Conservation (phyloP, 202 grass and related monocot species). For the Alloteropsis angusta region DNA sequence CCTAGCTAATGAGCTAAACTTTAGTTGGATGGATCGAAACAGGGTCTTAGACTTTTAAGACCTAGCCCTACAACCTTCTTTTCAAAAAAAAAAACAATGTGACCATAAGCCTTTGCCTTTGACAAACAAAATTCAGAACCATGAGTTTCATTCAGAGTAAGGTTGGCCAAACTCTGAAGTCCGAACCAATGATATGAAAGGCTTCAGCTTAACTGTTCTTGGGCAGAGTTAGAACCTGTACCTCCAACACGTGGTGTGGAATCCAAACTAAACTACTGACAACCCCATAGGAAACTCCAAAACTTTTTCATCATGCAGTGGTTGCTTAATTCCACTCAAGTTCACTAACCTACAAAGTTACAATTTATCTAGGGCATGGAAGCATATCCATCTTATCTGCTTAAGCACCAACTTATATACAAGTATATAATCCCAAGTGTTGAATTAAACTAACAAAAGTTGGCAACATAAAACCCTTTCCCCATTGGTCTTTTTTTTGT, state of each 20-base stretch:
- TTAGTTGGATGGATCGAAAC: too few species aligned
- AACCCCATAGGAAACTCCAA: neutral
- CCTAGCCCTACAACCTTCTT: neutral
- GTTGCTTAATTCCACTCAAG: neutral
- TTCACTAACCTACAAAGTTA: conserved; percentile 25
- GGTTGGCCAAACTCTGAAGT: neutral
- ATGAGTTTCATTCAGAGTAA: neutral
- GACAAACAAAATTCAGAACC: neutral
- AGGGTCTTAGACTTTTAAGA: neutral
- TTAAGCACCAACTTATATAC: neutral
- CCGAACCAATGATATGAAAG: neutral
- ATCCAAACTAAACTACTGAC: conserved; percentile 5
- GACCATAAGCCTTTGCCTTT: neutral
- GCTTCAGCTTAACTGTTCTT: neutral
- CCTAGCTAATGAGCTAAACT: too few species aligned
- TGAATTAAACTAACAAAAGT: neutral
- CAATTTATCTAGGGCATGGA: neutral
- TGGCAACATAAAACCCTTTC: neutral
- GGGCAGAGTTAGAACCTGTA: neutral
- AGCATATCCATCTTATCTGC: conserved; percentile 3
- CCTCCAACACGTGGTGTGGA: conserved; percentile 15
- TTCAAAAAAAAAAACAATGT: neutral
- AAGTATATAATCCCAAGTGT: neutral
- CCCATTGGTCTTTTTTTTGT: conserved; percentile 20
- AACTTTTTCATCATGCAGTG: neutral